Evolutionary conservation across 352 stramenopile genomes (phyloP).

Genomic region (Pythium folliculosum): DNA sequence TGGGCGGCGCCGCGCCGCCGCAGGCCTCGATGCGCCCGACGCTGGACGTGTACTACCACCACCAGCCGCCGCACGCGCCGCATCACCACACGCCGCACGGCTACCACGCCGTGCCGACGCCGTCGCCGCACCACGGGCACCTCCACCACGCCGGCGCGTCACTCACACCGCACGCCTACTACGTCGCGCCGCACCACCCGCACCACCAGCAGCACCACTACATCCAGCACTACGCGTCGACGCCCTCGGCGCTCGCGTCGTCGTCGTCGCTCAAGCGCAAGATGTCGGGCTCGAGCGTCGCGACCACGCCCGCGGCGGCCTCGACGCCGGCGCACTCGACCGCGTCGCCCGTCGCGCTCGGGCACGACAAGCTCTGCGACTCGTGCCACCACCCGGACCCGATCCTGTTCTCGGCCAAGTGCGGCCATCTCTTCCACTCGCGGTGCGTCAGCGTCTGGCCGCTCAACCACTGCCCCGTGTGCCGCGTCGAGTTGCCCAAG

Average conservation of each 20-base stretch:
- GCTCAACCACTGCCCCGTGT: conserved; percentile 62
- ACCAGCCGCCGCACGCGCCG: conserved; percentile 20
- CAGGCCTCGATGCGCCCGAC: conserved; percentile 25
- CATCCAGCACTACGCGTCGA: conserved; percentile 35
- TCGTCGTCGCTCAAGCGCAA: conserved; percentile 47
- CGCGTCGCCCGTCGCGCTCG: conserved; percentile 18
- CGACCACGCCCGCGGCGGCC: conserved; percentile 16
- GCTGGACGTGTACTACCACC: conserved; percentile 35
- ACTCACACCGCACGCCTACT: conserved; percentile 30
- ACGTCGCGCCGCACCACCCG: conserved; percentile 23
- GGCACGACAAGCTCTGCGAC: conserved; percentile 60
- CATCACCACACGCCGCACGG: conserved; percentile 11
- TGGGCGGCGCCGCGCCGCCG: background rate
- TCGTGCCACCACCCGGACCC: conserved; percentile 80
- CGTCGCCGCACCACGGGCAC: conserved; percentile 27
- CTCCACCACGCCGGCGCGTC: conserved; percentile 17
- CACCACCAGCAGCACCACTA: conserved; percentile 31
- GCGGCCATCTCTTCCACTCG: conserved; percentile 85
- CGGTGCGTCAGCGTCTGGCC: conserved; percentile 83
- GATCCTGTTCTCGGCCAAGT: conserved; percentile 69
- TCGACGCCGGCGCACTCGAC: conserved; percentile 8
- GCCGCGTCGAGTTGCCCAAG: conserved; percentile 51
- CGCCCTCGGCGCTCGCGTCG: conserved; percentile 29
- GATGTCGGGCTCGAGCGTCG: conserved; percentile 26
- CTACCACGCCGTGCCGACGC: conserved; percentile 15